Evolutionary conservation across 306 rosid species (phyloP).

Genomic region (Quercus alba): DNA sequence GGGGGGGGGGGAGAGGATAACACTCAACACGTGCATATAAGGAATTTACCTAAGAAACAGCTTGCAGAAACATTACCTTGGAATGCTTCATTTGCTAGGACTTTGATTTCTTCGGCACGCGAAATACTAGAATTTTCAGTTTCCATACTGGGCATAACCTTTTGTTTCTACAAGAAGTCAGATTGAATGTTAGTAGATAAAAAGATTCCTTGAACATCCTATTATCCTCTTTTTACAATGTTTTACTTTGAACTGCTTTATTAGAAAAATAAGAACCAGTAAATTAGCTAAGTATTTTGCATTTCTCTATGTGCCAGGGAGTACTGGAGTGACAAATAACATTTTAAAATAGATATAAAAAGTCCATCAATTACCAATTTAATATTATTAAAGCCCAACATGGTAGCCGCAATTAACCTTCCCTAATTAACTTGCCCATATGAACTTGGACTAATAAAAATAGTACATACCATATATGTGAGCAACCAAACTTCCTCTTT

Average conservation of each 20-base stretch:
- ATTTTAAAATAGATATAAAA: neutral
- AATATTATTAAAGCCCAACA: neutral
- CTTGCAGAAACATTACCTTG: conserved; percentile 45
- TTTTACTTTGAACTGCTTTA: conserved; percentile 15
- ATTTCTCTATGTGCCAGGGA: neutral
- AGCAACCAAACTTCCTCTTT: neutral
- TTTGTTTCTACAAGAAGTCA: conserved; percentile 21
- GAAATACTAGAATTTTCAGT: conserved; percentile 40
- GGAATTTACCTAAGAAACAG: neutral
- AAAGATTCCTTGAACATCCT: conserved; percentile 12
- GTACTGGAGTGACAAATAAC: neutral
- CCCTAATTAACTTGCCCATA: neutral
- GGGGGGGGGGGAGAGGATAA: no score
- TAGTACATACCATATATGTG: neutral
- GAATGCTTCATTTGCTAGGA: conserved; percentile 83
- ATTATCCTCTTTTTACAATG: conserved; percentile 12
- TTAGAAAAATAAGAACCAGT: conserved; percentile 3
- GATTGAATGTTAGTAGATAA: conserved; percentile 31
- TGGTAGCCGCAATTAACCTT: neutral
- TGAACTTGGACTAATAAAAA: neutral
- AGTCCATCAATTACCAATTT: neutral
- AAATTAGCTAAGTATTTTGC: conserved; percentile 11
- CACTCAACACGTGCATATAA: neutral
- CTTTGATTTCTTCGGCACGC: conserved; percentile 76
- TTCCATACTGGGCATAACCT: conserved; percentile 55